Base-by-base conservation (phyloP, 768 basidiomycete species). In the Floccularia luteovirens region DNA sequence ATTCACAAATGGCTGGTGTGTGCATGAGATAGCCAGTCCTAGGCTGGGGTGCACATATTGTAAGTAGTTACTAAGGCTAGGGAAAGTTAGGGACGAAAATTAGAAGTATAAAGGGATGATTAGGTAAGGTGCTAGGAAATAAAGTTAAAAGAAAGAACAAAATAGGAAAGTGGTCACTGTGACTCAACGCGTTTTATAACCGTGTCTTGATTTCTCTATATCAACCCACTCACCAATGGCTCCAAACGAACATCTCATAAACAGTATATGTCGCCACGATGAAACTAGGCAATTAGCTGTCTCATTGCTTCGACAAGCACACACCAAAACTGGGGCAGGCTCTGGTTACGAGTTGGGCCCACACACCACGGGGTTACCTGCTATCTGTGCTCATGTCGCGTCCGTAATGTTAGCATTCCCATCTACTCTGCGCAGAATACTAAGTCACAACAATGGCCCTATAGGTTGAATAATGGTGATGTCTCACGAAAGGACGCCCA, bases 301-400 rank as follows among this genome's bases (percentile, higher is more conserved):
- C n/a, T 7, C 20, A 12, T 46, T 75, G 4, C 38, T 71, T 2
- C 57, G 62, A 10, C 43, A 55, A 2, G 69, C 67, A 1, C 56
- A 60, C 32, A 48, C 61, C 3, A 70, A 60, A 46, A 76, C 74
- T 11, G 61, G 54, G 1, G 66, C 61, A 12, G 74, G 75, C n/a
- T 71, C 74, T 5, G 76, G 76, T 4, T 62, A 62, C 39, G 60
- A 67, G 14, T 43, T 75, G 2, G 61, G 66, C 3, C 44, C 63
- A 16, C 58, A 57, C 11, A 54, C 51, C 2, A 55, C 56, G 3
- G 75, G 69, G 16, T 41, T 75, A 22, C 61, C 70, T 13, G 72
- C 75, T 4, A 67, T 74, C 22, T 76, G 73, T 45, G 68, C 72
- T 20, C 62, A 63, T 38, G 51, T 78, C 34, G 73, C 75, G 17